Evolutionary conservation across 257 asterid species (phyloP).

Genomic region (Solanum tarijense): DNA sequence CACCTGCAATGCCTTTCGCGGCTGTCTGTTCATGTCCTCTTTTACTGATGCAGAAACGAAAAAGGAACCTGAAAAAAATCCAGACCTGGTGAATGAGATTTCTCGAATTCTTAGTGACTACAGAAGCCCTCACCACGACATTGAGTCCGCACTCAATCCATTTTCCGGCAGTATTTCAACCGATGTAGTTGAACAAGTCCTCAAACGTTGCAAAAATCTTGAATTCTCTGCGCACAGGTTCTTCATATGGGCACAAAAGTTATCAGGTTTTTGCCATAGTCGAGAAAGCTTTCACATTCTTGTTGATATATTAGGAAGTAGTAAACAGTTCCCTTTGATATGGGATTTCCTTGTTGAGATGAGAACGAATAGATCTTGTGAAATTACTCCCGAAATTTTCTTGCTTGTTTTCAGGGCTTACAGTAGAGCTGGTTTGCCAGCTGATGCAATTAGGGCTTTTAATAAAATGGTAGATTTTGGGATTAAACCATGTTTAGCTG

Average conservation of each 20-base stretch:
- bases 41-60: conserved; percentile 6
- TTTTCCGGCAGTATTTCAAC: conserved; percentile 35
- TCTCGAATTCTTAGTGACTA: conserved; percentile 75
- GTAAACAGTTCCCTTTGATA: conserved; percentile 68
- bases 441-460: conserved; percentile 79
- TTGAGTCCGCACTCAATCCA: conserved; percentile 75
- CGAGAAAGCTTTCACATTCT: conserved; percentile 55
- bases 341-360: conserved; percentile 76
- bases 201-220: conserved; percentile 70
- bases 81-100: conserved; percentile 53
- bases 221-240: conserved; percentile 90
- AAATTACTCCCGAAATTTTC: conserved; percentile 44
- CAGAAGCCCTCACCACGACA: conserved; percentile 75
- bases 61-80: background rate
- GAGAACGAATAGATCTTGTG: conserved; percentile 28
- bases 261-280: conserved; percentile 63
- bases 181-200: conserved; percentile 56
- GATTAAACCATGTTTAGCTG: conserved; percentile 37
- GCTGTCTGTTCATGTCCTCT: conserved; percentile 11
- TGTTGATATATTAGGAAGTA: conserved; percentile 61
- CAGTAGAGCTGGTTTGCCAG: conserved; percentile 65
- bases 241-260: conserved; percentile 64
- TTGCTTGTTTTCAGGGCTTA: conserved; percentile 63
- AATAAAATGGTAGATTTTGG: conserved; percentile 81
- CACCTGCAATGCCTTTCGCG: background rate